Percentiles rank a stretch among this genome's conserved stretches.
Conservation (phyloP, 2,329 filamentous ascomycete genomes). For the Botryosphaeria dothidea region DNA sequence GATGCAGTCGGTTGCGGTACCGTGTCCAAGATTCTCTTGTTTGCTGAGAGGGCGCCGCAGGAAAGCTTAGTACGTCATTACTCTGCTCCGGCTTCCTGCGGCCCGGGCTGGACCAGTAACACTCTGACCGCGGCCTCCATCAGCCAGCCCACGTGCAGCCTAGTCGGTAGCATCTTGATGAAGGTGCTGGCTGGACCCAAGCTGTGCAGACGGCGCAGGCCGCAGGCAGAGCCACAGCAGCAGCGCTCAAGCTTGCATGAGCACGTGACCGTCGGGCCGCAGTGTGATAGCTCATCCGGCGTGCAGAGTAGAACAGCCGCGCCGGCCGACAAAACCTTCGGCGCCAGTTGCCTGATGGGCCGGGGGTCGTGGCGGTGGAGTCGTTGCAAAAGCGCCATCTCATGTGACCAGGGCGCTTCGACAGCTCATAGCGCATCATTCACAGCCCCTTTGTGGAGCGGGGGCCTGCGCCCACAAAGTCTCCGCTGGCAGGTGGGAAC, state of each 20-base stretch:
- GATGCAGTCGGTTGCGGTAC: neutral
- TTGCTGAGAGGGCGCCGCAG: neutral
- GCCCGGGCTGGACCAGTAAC: slow-evolving; percentile 4
- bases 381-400: slow-evolving; percentile 14
- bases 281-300: neutral
- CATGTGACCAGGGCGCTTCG: slow-evolving; percentile 16
- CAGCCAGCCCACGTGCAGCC: neutral
- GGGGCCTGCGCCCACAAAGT: neutral
- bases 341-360: neutral
- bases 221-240: neutral
- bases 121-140: neutral
- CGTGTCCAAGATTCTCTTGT: slow-evolving; percentile 5
- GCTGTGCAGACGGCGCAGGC: neutral
- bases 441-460: slow-evolving; percentile 5
- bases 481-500: slow-evolving; percentile 11
- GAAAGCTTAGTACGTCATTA: slow-evolving; percentile 14
- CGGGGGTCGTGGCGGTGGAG: neutral
- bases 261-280: neutral
- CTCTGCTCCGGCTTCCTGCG: neutral
- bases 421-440: neutral
- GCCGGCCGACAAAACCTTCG: neutral
- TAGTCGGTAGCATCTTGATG: neutral
- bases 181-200: neutral
- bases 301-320: neutral
- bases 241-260: neutral